phyloP scores from a whole-genome alignment of 495 filamentous ascomycete species.

The Aspergillus bertholletiae region DNA sequence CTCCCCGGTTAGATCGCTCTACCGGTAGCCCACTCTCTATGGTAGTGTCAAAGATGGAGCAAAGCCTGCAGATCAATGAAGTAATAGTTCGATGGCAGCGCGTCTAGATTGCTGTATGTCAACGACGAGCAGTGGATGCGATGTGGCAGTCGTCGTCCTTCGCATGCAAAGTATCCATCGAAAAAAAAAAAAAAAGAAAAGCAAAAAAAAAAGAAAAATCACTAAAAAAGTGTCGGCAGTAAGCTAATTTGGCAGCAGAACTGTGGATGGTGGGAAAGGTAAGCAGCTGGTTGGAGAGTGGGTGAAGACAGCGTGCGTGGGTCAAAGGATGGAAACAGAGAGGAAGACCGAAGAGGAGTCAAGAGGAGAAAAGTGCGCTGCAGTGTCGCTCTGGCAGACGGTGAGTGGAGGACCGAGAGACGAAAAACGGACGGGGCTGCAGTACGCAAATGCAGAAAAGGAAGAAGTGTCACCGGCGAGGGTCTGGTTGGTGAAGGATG shows the following conservation, averaged over 20 bases:
- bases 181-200: constrained; percentile 8
- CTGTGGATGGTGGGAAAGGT: background rate
- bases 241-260: background rate
- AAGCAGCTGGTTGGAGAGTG: background rate
- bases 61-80: constrained; percentile 17
- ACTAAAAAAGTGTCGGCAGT: background rate
- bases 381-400: constrained; percentile 21
- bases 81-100: constrained; percentile 16
- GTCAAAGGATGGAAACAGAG: constrained; percentile 11
- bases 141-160: constrained; percentile 15
- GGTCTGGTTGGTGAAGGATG: constrained; percentile 4
- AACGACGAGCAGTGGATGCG: constrained; percentile 22
- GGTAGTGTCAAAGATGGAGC: constrained; percentile 10
- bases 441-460: constrained; percentile 12
- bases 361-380: constrained; percentile 13
- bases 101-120: constrained; percentile 27
- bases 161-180: constrained; percentile 27
- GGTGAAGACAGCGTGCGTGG: constrained; percentile 4
- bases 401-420: constrained; percentile 23
- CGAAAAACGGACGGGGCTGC: constrained; percentile 16
- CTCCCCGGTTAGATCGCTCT: background rate
- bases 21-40: constrained; percentile 11
- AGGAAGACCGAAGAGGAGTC: constrained; percentile 5
- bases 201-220: background rate
- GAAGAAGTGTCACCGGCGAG: constrained; percentile 17